Evolutionary conservation across 169 alveolate species (phyloP).

Genomic region (Cryptosporidium tyzzeri): DNA sequence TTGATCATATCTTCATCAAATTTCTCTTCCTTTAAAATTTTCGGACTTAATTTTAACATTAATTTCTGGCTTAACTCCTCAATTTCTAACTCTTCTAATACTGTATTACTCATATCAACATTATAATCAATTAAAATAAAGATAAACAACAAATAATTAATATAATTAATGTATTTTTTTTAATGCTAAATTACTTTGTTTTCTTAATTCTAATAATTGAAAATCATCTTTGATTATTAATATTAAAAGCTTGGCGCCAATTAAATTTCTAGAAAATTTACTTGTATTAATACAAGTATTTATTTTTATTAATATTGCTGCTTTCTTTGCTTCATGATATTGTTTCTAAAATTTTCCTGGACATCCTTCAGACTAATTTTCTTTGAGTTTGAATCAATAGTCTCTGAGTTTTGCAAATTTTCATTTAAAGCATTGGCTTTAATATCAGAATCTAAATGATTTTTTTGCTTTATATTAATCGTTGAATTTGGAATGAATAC

Average conservation of each 20-base stretch:
- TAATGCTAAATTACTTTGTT: neutral
- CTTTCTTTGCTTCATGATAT: slow-evolving; percentile 47
- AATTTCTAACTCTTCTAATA: slow-evolving; percentile 24
- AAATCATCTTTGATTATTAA: neutral
- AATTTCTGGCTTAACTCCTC: slow-evolving; percentile 39
- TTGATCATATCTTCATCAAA: neutral
- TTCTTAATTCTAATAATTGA: neutral
- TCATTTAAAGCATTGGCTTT: neutral
- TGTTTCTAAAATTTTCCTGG: slow-evolving; percentile 55
- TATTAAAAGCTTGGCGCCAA: neutral
- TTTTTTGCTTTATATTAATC: neutral
- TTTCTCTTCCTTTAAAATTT: neutral
- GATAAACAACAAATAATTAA: neutral
- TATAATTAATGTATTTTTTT: neutral
- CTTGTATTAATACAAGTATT: neutral
- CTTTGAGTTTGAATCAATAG: neutral
- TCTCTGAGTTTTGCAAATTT: neutral
- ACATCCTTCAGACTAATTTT: slow-evolving; percentile 47
- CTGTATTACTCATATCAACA: neutral
- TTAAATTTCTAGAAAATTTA: neutral
- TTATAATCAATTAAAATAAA: neutral
- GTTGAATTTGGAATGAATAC: slow-evolving; percentile 40
- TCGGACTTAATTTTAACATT: slow-evolving; percentile 31
- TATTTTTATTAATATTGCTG: neutral
- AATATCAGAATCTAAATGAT: neutral